Evolutionary conservation across 768 basidiomycete species (phyloP).

Genomic region (Galerina sulciceps): DNA sequence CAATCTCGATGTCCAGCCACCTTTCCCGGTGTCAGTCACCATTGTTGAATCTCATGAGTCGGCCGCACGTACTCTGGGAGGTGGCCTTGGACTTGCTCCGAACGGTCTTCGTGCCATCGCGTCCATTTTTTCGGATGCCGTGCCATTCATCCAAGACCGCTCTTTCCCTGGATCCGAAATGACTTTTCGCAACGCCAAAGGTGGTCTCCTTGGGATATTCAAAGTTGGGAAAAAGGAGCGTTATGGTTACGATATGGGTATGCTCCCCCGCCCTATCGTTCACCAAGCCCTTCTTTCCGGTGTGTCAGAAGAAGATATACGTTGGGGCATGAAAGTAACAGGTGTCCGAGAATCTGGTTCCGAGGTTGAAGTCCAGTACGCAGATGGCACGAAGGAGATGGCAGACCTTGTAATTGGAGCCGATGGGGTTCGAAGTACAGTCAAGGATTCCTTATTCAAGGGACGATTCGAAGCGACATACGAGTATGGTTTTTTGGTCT

Average conservation of each 20-base stretch:
- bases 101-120: conserved; percentile 42
- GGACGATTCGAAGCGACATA: conserved; percentile 21
- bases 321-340: conserved; percentile 33
- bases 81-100: conserved; percentile 42
- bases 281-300: conserved; percentile 38
- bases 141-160: conserved; percentile 31
- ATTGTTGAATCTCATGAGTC: conserved; percentile 23
- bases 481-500: conserved; percentile 12
- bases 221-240: conserved; percentile 30
- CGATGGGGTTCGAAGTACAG: conserved; percentile 40
- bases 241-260: conserved; percentile 36
- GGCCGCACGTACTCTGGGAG: conserved; percentile 32
- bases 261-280: conserved; percentile 35
- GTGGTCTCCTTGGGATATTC: conserved; percentile 34
- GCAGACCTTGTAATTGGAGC: conserved; percentile 45
- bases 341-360: conserved; percentile 18
- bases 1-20: conserved; percentile 10
- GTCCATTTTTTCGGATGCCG: conserved; percentile 30
- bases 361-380: conserved; percentile 28
- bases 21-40: not conserved
- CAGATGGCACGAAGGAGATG: conserved; percentile 33
- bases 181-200: conserved; percentile 38
- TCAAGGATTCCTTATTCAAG: conserved; percentile 35
- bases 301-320: conserved; percentile 29
- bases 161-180: conserved; percentile 28